A percentile compares a stretch with the other conserved stretches of the same genome.
phyloP scores from a whole-genome alignment of 768 basidiomycete species.

The Mycena sanguinolenta region DNA sequence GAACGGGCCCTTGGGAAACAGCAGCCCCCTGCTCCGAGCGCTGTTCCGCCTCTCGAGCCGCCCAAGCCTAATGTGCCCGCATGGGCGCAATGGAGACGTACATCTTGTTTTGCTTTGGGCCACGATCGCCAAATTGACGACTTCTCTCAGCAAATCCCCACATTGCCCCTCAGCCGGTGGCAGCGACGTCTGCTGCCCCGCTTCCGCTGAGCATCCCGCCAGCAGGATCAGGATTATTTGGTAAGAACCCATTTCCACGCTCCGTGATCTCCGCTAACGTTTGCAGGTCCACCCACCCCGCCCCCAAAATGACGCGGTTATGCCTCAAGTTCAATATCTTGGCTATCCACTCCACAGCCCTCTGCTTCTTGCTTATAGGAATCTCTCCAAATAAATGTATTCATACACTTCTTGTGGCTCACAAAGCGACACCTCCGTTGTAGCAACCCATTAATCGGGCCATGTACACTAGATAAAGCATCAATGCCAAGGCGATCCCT shows the following conservation, averaged over 20 bases:
- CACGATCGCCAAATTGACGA: neutral
- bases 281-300: constrained; percentile 59
- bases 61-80: constrained; percentile 73
- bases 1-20: constrained; percentile 60
- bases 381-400: constrained; percentile 24
- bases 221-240: constrained; percentile 75
- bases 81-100: constrained; percentile 91
- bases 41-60: constrained; percentile 58
- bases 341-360: constrained; percentile 4
- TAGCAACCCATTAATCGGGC: constrained; percentile 11
- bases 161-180: constrained; percentile 62
- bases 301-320: constrained; percentile 54
- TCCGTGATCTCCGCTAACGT: neutral
- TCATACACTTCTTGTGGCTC: constrained; percentile 16
- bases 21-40: constrained; percentile 54
- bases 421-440: neutral
- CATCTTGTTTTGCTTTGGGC: constrained; percentile 42
- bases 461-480: constrained; percentile 25
- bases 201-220: constrained; percentile 60
- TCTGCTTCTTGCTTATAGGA: neutral
- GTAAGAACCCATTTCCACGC: constrained; percentile 50
- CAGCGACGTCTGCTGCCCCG: constrained; percentile 49
- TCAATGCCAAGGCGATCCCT: neutral
- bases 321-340: neutral
- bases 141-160: constrained; percentile 70